Evolutionary conservation across 208 protist genomes (phyloP), one percentile per base, ranked within the genome.

Genomic region (Acanthamoeba polyphaga): DNA sequence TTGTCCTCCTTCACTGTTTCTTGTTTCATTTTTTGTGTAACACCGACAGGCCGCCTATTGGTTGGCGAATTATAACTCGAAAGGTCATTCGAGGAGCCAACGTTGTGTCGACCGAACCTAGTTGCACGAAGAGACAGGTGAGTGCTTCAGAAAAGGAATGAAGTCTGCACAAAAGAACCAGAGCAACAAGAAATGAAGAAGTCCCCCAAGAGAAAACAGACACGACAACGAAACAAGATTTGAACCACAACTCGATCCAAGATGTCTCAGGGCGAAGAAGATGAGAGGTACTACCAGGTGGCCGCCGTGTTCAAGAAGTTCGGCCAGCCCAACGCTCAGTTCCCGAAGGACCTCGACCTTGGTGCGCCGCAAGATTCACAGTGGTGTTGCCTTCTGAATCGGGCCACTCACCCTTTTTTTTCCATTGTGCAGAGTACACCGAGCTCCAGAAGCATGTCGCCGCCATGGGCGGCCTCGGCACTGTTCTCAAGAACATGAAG

Each of bases 401-500:
- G 9, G 17, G 19, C 34, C 2, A 8, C 72, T 10, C 72, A 51
- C 51, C 12, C 51, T 80, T 49, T 78, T 19, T 2, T 9, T 24
- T 74, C 4, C 24, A 32, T 34, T 8, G 51, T 0, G 24, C 27
- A 51, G 88, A 78, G 38, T 93, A 93, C 88, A 58, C 62, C 32
- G 88, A 93, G 58, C 64, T 93, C 3, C 58, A 58, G 62, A 93
- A 93, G 62, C 88, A 93, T 22, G 43, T 93, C 38, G 27, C 53
- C 29, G 88, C 88, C 88, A 93, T 76, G 62, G 88, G 62, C 64
- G 88, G 88, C 12, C 88, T 93, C 46, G 88, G 62, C 64, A 93
- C 88, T 17, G 88, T 93, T 15, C 88, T 93, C n/a, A 68, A 76
- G 53, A 93, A 93, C 88, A 93, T 93, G 88, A 68, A 76, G 62